Base-by-base conservation (phyloP, 2,329 filamentous ascomycete species). In the Aspergillus sojae region DNA sequence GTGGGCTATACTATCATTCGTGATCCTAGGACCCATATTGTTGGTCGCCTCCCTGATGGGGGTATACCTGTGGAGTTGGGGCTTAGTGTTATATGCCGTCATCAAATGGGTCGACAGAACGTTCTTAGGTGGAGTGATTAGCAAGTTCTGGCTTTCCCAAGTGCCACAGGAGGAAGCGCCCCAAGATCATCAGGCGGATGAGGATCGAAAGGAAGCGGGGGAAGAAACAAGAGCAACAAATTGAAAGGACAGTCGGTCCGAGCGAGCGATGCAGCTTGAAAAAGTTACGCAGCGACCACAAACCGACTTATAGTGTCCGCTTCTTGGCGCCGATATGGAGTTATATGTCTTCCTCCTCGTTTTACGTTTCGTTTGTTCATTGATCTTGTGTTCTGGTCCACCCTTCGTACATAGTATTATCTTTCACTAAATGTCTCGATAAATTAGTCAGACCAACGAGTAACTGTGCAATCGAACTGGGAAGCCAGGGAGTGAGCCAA, bases 21-120 rank as follows among this genome's bases (percentile, higher is more conserved):
- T 77, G 21, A 68, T 77, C 30, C 66, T 76, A 4, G 74, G 73
- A 1, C 75, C 75, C 7, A 65, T 77, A 6, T 53, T 77, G 45
- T 32, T 50, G 23, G 46, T 50, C 26, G 46, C 46, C 0, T 10
- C 16, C 23, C 32, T 50, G 26, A 28, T 28, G 46, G 46, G 46
- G 6, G 23, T 30, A 30, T 50, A 14, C 19, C 14, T 50, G 3
- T 50, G 46, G 46, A 19, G 46, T 5, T 50, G 46, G 46, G 9
- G 46, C 5, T 19, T 50, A 16, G 46, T 50, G 2, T 10, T 50
- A 3, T 50, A 50, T 30, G 46, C 46, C 3, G 23, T 50, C 12
- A 19, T 50, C 3, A 50, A 50, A 16, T 50, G 46, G 46, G 26
- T 19, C 2, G 46, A 50, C 14, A 19, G 26, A 10, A 26, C 26